Evolutionary conservation across 139 green algal species (phyloP), one percentile per base, ranked within the genome.

Genomic region (Chlamydomonas sp.): DNA sequence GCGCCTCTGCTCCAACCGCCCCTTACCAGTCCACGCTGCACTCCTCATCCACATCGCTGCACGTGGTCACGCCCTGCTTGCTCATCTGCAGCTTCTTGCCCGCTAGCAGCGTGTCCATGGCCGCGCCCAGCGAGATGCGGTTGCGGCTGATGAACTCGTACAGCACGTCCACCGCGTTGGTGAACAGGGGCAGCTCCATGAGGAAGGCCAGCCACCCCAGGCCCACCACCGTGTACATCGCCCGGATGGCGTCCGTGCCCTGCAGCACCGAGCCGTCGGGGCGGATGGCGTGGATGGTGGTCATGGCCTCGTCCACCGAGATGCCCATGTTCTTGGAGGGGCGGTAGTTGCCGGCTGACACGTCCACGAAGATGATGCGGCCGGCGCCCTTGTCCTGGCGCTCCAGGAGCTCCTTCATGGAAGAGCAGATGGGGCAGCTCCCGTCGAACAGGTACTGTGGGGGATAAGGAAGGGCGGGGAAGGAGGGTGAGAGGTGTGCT

Each of bases 371-470:
- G 80, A 90, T 92, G 79, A 95, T 92, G 60, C 86, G 73, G 60
- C 76, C 75, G 10, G 63, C 79, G 15, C 76, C 77, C 76, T 86
- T 82, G 49, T 91, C 88, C 82, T 95, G 90, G 16, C 91, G 86
- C 86, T 93, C 87, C 74, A 96, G 90, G 80, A 95, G 92, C 59
- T 81, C 84, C 89, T 96, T 92, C 64, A 96, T 92, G 16, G 81
- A 89, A 18, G 89, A 89, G 89, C 94, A 96, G 86, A 96, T 95
- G 77, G 87, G 82, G 86, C 94, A 96, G 83, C 96, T 93, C 49
- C 94, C 95, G 85, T 97, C 95, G 83, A 93, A 97, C 79, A 97
- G 83, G 89, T 97, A 97, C 88, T 97, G 81, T 17, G 18, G 20
- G 62, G 16, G 5, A 12, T 7, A 18, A 12, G 57, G 49, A 79